Evolutionary conservation across 2,329 filamentous ascomycete genomes (phyloP).

Genomic region (Diaporthe sp.): DNA sequence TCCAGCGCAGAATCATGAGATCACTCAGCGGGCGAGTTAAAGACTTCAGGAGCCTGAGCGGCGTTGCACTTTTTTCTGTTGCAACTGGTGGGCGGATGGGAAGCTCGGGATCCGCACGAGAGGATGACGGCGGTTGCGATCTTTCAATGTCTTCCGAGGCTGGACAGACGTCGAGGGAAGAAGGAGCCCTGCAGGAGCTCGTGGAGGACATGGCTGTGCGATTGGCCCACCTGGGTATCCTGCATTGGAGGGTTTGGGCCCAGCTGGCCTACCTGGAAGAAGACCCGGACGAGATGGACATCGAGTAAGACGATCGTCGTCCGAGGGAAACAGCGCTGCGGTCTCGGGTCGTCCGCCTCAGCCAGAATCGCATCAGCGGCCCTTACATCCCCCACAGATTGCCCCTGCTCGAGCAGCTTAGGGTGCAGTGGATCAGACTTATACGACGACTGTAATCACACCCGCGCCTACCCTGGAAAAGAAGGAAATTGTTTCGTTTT

Average conservation of each 20-base stretch:
- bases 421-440: background rate
- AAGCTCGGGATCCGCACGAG: conserved; percentile 45
- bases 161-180: conserved; percentile 58
- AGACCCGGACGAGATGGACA: conserved; percentile 46
- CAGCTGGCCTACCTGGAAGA: conserved; percentile 73
- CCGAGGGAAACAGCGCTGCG: background rate
- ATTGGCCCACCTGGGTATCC: conserved; percentile 82
- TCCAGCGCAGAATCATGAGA: conserved; percentile 59
- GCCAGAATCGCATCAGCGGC: background rate
- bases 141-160: conserved; percentile 37
- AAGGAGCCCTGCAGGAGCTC: conserved; percentile 50
- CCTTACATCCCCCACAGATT: background rate
- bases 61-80: conserved; percentile 64
- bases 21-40: conserved; percentile 61
- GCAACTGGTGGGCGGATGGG: conserved; percentile 63
- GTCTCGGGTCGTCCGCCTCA: background rate
- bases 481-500: background rate
- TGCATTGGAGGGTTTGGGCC: conserved; percentile 93
- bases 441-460: conserved; percentile 14
- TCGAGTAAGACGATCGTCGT: conserved; percentile 19
- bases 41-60: conserved; percentile 63
- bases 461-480: background rate
- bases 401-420: background rate
- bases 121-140: conserved; percentile 41
- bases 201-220: conserved; percentile 78